phyloP scores from a whole-genome alignment of 1,284 basidiomycete genomes.

The Sporisorium iseilematis-ciliati region DNA sequence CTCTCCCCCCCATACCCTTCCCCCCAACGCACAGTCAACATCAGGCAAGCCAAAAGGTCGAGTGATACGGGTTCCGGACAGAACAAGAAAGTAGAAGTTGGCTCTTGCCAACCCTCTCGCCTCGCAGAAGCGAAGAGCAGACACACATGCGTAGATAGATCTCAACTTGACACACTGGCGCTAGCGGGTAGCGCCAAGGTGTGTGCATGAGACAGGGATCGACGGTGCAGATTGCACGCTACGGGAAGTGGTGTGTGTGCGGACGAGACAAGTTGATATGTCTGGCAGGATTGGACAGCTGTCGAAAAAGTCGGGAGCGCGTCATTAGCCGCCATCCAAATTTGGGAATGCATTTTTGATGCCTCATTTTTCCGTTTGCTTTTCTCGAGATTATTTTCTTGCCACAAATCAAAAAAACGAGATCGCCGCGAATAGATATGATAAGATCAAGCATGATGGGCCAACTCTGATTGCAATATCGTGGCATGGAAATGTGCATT shows the following conservation, averaged over 20 bases:
- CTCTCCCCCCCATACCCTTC: too few species aligned
- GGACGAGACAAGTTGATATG: conserved; percentile 28
- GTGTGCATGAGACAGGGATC: conserved; percentile 1
- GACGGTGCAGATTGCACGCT: conserved; percentile 10
- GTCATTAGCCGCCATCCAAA: background rate
- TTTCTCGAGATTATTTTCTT: background rate
- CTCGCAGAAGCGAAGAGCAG: background rate
- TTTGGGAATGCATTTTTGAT: background rate
- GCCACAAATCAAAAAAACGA: too few species aligned
- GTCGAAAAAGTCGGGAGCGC: conserved; percentile 9
- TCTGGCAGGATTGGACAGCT: conserved; percentile 41
- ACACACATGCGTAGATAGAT: background rate
- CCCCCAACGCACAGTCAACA: too few species aligned
- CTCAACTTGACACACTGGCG: background rate
- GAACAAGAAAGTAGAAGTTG: conserved; percentile 23
- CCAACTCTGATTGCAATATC: too few species aligned
- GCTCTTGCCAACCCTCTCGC: background rate
- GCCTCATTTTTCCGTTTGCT: background rate
- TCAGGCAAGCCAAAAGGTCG: background rate
- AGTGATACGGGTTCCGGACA: too few species aligned
- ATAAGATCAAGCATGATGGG: too few species aligned
- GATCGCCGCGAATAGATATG: too few species aligned
- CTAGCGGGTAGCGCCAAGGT: too few species aligned
- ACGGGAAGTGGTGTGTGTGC: background rate
- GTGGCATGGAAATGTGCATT: too few species aligned